Evolutionary conservation across 805 yeast genomes (phyloP).

Genomic region (Wickerhamiella bombiphila): DNA sequence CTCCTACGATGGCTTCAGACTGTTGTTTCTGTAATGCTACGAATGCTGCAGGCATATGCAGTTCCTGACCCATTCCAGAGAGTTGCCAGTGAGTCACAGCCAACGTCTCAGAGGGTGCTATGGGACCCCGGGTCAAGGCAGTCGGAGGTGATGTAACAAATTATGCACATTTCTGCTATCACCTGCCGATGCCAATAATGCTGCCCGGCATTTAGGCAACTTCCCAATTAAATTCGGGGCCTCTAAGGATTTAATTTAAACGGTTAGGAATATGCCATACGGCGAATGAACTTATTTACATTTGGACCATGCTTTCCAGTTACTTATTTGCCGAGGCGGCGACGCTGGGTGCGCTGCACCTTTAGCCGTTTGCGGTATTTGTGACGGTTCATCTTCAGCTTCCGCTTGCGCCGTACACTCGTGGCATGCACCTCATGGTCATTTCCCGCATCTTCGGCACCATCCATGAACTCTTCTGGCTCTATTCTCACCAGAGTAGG

Average conservation of each 20-base stretch:
- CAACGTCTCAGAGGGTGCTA: no score
- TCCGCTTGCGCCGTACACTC: slow-evolving; percentile 39
- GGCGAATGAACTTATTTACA: no score
- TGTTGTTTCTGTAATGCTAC: slow-evolving; percentile 13
- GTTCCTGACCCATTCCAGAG: slow-evolving; percentile 12
- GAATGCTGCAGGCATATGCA: slow-evolving; percentile 20
- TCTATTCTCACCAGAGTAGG: slow-evolving; percentile 1
- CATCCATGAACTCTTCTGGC: not conserved
- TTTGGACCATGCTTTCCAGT: no score
- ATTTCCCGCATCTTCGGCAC: slow-evolving; percentile 1
- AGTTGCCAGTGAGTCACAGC: no score
- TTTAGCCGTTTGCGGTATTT: slow-evolving; percentile 94
- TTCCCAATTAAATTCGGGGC: no score
- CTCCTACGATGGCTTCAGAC: not conserved
- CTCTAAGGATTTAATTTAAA: no score
- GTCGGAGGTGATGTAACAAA: no score
- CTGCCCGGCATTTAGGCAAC: no score
- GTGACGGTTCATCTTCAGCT: slow-evolving; percentile 94
- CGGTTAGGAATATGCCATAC: no score
- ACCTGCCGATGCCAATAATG: no score
- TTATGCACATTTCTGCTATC: no score
- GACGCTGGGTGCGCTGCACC: slow-evolving; percentile 47
- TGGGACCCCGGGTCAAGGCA: no score
- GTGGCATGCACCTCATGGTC: slow-evolving; percentile 20
- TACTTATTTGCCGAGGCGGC: slow-evolving; percentile 19